Evolutionary conservation across 1,284 basidiomycete genomes (phyloP).

Genomic region (Leucoagaricus sp.): DNA sequence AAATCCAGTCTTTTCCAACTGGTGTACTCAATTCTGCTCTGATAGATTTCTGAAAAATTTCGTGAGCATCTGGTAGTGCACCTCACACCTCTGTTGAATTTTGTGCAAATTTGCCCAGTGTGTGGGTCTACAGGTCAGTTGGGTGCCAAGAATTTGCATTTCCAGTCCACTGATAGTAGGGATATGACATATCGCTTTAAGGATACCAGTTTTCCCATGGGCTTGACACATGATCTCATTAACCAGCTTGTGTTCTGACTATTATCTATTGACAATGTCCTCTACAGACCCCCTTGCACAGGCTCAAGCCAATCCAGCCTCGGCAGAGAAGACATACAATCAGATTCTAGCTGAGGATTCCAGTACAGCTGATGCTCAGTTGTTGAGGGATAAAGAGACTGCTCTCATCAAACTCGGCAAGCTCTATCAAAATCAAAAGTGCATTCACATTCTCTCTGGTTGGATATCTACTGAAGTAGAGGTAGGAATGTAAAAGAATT

Average conservation of each 20-base stretch:
- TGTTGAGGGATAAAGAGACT: constrained; percentile 80
- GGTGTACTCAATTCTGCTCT: no score
- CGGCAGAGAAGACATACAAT: constrained; percentile 71
- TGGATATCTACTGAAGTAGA: neutral
- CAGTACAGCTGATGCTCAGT: constrained; percentile 42
- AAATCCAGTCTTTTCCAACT: no score
- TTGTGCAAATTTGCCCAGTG: no score
- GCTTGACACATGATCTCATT: constrained; percentile 1
- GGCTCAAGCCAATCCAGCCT: constrained; percentile 51
- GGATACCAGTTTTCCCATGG: constrained; percentile 6
- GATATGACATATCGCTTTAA: constrained; percentile 6
- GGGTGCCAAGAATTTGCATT: no score
- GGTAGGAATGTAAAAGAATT: constrained; percentile 82
- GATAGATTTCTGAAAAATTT: no score
- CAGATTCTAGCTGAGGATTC: constrained; percentile 47
- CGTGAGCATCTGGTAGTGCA: no score
- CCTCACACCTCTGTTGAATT: no score
- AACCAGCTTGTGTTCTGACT: no score
- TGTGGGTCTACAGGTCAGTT: no score
- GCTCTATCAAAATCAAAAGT: constrained; percentile 88
- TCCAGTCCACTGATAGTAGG: no score
- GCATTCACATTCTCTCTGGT: constrained; percentile 26
- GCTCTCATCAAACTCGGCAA: constrained; percentile 88
- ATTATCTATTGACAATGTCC: constrained; percentile 24
- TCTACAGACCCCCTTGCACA: constrained; percentile 38